Conservation (phyloP, 148 eudicot species). For the Camellia sinensis region DNA sequence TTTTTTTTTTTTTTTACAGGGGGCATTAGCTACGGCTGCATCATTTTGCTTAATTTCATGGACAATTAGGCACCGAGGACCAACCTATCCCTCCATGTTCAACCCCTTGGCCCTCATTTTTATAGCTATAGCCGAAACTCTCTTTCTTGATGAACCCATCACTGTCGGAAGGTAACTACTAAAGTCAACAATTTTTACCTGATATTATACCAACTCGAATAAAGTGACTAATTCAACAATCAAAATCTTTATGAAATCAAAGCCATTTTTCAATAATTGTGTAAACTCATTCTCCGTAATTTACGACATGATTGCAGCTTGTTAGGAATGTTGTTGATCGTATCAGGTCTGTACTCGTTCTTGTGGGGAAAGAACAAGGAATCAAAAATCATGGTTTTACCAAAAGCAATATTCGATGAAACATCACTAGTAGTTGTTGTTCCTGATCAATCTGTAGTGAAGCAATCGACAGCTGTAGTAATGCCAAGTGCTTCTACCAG, state of each 20-base stretch:
- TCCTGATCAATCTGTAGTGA: neutral
- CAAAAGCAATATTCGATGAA: constrained; percentile 5
- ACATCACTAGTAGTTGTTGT: neutral
- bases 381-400: constrained; percentile 4
- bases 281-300: neutral
- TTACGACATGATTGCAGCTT: constrained; percentile 37
- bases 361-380: constrained; percentile 52
- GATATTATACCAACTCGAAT: neutral
- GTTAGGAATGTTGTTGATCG: constrained; percentile 51
- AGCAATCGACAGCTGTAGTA: constrained; percentile 17
- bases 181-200: neutral
- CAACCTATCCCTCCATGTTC: constrained; percentile 74
- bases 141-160: constrained; percentile 44
- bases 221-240: no score
- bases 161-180: constrained; percentile 42
- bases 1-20: constrained; percentile 25
- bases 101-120: constrained; percentile 50
- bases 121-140: constrained; percentile 45
- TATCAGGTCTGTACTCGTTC: constrained; percentile 53
- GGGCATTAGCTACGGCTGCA: constrained; percentile 45
- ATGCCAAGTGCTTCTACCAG: constrained; percentile 17
- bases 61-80: constrained; percentile 55
- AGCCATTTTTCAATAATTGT: neutral
- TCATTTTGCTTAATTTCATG: constrained; percentile 50
- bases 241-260: no score